phyloP scores from a whole-genome alignment of 768 basidiomycete species.

The Tubosaeta brunneosetosa region DNA sequence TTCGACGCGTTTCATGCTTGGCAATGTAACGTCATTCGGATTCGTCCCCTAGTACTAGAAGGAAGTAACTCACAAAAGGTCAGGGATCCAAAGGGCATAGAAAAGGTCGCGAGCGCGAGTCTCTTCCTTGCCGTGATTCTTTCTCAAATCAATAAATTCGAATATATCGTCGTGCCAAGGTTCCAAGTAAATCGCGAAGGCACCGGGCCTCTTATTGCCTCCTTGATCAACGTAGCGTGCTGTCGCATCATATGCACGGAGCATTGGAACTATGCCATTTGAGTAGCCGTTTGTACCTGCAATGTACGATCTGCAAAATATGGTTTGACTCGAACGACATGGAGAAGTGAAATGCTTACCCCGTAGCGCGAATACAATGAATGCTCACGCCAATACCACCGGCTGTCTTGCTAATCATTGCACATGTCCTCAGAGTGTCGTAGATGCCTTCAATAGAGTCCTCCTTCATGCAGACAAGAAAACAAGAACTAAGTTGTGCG shows the following conservation, averaged over 20 bases:
- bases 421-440: constrained; percentile 96
- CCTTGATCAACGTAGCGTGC: constrained; percentile 99
- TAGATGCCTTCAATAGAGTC: constrained; percentile 99
- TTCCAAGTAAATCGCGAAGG: constrained; percentile 97
- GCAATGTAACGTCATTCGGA: not conserved
- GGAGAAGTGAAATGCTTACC: constrained; percentile 42
- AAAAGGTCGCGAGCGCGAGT: constrained; percentile 94
- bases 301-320: constrained; percentile 77
- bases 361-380: constrained; percentile 94
- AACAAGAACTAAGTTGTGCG: constrained; percentile 94
- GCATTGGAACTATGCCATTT: constrained; percentile 99
- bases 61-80: constrained; percentile 71
- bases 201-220: constrained; percentile 98
- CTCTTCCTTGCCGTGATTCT: constrained; percentile 99
- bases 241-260: constrained; percentile 95
- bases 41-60: too few species aligned
- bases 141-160: constrained; percentile 94
- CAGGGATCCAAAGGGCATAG: constrained; percentile 97
- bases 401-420: constrained; percentile 99
- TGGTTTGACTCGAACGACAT: not conserved
- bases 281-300: constrained; percentile 99
- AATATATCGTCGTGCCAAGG: constrained; percentile 99
- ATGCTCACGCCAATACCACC: constrained; percentile 97
- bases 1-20: constrained; percentile 96
- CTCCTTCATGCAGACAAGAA: constrained; percentile 97